These are phyloP conservation scores for Globisporangium orthogonon DNA, from an alignment of 352 stramenopile species.

Conservation along the genomic window DNA sequence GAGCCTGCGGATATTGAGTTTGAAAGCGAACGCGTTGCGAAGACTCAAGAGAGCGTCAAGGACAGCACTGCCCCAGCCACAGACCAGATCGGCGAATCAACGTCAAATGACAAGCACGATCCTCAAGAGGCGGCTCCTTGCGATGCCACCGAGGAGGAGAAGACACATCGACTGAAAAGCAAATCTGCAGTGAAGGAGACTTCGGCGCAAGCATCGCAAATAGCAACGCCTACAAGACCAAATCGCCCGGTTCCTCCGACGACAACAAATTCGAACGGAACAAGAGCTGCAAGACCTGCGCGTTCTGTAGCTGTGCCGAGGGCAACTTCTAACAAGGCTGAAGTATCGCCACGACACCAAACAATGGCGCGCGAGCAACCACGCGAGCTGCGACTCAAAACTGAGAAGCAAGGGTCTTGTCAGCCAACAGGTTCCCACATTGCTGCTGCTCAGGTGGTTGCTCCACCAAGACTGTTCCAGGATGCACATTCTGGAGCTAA, in stretches of 20 bases:
- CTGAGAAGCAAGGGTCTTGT: not conserved
- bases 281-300: not conserved
- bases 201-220: not conserved
- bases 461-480: not conserved
- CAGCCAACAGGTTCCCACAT: too few species aligned
- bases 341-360: not conserved
- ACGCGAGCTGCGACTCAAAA: conserved; percentile 7
- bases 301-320: not conserved
- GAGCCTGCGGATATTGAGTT: not conserved
- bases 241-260: not conserved
- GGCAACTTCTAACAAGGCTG: not conserved
- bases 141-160: not conserved
- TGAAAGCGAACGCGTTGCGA: not conserved
- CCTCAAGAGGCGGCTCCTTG: not conserved
- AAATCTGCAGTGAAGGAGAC: not conserved
- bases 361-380: conserved; percentile 8
- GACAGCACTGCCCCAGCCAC: not conserved
- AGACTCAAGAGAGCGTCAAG: not conserved
- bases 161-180: not conserved
- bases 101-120: not conserved
- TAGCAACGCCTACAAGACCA: not conserved
- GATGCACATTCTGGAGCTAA: not conserved
- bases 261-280: not conserved
- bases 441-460: not conserved
- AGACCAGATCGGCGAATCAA: not conserved